These are phyloP conservation scores for Populus ilicifolia DNA, from an alignment of 345 rosid genomes.

Conservation along the genomic window DNA sequence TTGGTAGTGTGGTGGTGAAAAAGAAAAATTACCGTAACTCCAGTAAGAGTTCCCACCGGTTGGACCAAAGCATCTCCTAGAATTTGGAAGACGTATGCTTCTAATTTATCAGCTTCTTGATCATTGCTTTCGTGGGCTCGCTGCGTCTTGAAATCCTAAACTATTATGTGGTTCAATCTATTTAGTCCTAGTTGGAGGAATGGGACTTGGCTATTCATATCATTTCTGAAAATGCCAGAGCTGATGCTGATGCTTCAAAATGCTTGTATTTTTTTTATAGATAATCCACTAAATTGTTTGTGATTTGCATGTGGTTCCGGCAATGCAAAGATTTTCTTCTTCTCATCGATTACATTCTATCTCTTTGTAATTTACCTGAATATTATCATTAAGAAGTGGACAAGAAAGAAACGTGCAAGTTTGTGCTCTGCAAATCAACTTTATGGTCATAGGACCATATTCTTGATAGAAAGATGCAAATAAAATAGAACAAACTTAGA, in stretches of 20 bases:
- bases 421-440: constrained; percentile 16
- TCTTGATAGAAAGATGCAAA: background rate
- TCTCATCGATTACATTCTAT: background rate
- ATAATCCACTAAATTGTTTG: background rate
- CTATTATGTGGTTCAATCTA: background rate
- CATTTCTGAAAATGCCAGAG: background rate
- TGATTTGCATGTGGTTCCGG: background rate
- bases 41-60: background rate
- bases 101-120: background rate
- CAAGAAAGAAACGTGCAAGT: constrained; percentile 2
- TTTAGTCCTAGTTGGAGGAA: background rate
- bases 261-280: background rate
- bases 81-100: background rate
- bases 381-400: constrained; percentile 17
- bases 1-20: background rate
- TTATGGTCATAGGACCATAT: constrained; percentile 9
- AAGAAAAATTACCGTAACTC: background rate
- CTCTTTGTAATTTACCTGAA: background rate
- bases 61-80: no score
- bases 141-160: background rate
- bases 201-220: background rate
- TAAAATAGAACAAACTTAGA: background rate
- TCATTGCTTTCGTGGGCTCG: no score
- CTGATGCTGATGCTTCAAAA: background rate
- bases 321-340: background rate